Conservation (phyloP, 1,284 basidiomycete genomes). For the Volvariella surrecta region DNA sequence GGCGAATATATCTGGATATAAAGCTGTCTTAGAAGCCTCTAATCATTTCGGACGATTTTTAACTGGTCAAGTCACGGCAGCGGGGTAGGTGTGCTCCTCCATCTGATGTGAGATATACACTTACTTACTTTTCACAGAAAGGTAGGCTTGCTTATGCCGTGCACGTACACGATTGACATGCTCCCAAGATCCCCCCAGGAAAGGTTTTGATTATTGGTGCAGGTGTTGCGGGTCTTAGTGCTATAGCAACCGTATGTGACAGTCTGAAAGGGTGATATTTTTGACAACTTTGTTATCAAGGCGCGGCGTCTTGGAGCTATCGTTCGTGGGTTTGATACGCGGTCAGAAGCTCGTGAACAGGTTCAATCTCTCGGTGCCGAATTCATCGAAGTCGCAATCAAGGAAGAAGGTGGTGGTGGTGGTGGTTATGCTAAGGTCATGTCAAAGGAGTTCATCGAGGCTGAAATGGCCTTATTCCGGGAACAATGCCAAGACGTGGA, state of each 20-base stretch:
- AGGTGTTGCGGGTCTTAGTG: conserved; percentile 79
- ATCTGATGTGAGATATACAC: conserved; percentile 19
- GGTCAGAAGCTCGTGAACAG: conserved; percentile 77
- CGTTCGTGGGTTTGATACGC: conserved; percentile 79
- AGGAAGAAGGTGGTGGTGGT: conserved; percentile 72
- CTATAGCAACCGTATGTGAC: conserved; percentile 63
- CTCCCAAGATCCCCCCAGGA: conserved; percentile 66
- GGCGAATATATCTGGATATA: conserved; percentile 84
- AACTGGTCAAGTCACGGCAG: conserved; percentile 83
- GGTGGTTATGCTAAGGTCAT: conserved; percentile 88
- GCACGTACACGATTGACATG: conserved; percentile 2
- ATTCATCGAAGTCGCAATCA: conserved; percentile 69
- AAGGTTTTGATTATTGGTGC: conserved; percentile 83
- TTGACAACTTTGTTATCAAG: conserved; percentile 22
- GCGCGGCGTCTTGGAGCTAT: conserved; percentile 78
- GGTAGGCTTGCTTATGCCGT: neutral
- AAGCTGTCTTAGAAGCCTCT: conserved; percentile 80
- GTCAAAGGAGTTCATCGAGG: conserved; percentile 84
- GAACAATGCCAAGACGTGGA: conserved; percentile 82
- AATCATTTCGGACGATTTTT: conserved; percentile 83
- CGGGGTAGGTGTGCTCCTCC: conserved; percentile 45
- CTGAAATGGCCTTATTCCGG: conserved; percentile 83
- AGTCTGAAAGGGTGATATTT: neutral
- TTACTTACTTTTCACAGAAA: neutral
- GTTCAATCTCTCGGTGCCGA: conserved; percentile 83